phyloP scores from a whole-genome alignment of 495 filamentous ascomycete genomes.

The Astrothelium subdiscretum region DNA sequence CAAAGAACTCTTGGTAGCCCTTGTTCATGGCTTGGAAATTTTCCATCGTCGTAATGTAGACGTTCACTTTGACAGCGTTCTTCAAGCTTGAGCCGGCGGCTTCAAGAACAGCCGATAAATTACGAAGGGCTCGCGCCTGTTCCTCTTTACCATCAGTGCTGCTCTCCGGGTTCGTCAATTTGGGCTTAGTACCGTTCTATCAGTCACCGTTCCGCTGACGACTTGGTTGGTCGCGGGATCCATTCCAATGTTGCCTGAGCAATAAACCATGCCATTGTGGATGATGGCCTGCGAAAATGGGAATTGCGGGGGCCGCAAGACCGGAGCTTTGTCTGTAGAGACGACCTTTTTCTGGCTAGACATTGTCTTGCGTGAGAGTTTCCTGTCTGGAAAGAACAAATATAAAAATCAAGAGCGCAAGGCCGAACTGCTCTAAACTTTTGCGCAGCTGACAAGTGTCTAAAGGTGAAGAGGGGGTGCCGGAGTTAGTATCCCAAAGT shows the following conservation, averaged over 20 bases:
- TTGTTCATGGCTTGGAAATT: conserved; percentile 55
- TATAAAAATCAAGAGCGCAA: not conserved
- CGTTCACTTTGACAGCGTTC: conserved; percentile 59
- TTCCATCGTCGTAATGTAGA: conserved; percentile 59
- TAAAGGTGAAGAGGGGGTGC: too few relatives aligned
- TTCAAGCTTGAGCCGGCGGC: conserved; percentile 49
- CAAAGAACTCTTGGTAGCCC: conserved; percentile 24
- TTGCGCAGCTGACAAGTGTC: not conserved
- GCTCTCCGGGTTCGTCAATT: not conserved
- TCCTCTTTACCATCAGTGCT: not conserved
- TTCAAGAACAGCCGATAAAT: conserved; percentile 52
- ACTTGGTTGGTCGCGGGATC: conserved; percentile 16
- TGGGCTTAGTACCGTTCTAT: conserved; percentile 7
- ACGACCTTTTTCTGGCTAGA: not conserved
- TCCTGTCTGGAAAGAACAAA: not conserved
- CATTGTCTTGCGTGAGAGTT: not conserved
- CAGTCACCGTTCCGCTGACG: conserved; percentile 11
- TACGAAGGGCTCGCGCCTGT: conserved; percentile 19
- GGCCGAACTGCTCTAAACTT: not conserved
- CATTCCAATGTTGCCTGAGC: conserved; percentile 24
- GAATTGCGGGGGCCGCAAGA: not conserved
- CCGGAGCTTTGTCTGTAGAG: not conserved
- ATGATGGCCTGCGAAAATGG: conserved; percentile 14
- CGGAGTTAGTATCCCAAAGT: too few relatives aligned
- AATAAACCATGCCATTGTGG: conserved; percentile 24